Percentiles rank a stretch among this genome's conserved stretches.
phyloP scores from a whole-genome alignment of 2,329 filamentous ascomycete species.

The Aureobasidium sp. region DNA sequence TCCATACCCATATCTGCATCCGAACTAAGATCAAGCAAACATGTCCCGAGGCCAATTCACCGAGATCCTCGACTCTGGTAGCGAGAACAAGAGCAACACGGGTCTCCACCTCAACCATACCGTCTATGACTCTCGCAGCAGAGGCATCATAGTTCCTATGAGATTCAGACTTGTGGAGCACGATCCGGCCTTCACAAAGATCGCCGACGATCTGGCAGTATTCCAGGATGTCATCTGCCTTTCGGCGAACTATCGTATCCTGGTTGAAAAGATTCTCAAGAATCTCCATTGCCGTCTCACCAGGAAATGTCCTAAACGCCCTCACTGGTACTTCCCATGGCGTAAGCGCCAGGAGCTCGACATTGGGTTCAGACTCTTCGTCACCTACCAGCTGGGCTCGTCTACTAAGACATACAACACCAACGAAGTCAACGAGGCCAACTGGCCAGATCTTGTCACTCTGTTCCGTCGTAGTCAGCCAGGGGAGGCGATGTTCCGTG shows the following conservation, averaged over 20 bases:
- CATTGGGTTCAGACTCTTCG: not conserved
- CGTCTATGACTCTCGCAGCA: not conserved
- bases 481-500: not conserved
- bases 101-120: not conserved
- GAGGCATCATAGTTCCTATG: not conserved
- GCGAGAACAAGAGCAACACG: not conserved
- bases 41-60: not conserved
- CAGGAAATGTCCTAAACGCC: not conserved
- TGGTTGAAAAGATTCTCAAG: not conserved
- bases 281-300: not conserved
- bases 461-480: not conserved
- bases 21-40: not conserved
- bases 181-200: not conserved
- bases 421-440: not conserved
- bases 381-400: not conserved
- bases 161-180: not conserved
- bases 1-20: not conserved
- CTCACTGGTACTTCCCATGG: not conserved
- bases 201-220: not conserved
- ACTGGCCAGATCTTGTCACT: not conserved
- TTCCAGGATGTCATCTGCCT: constrained; percentile 5
- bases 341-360: not conserved
- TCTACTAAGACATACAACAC: not conserved
- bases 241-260: not conserved
- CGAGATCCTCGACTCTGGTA: not conserved